These are phyloP conservation scores for Brasilioporus rufonigricans DNA, from an alignment of 768 basidiomycete genomes.

Conservation along the genomic window DNA sequence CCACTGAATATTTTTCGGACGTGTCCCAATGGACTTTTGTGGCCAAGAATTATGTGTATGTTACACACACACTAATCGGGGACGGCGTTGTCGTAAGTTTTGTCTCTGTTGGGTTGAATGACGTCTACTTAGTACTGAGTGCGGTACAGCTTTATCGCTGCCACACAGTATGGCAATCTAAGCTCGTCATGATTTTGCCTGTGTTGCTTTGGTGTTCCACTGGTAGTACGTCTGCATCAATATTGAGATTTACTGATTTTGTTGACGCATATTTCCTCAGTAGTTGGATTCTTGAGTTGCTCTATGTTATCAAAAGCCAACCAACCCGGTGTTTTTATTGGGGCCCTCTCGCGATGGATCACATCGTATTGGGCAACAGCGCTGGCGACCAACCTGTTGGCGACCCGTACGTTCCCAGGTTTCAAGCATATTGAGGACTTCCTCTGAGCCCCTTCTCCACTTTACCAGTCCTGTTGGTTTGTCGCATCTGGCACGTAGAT, in stretches of 20 bases:
- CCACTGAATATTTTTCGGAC: background rate
- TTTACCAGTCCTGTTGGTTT: background rate
- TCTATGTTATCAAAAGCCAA: slow-evolving; percentile 10
- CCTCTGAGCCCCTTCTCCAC: background rate
- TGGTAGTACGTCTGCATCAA: background rate
- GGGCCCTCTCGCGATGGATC: slow-evolving; percentile 28
- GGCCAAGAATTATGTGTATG: slow-evolving; percentile 21
- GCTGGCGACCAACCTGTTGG: slow-evolving; percentile 26
- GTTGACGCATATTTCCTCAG: background rate
- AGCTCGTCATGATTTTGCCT: background rate
- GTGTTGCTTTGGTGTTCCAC: background rate
- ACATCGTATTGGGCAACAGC: slow-evolving; percentile 24
- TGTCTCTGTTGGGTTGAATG: background rate
- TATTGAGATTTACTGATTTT: background rate
- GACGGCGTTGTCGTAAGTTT: slow-evolving; percentile 25
- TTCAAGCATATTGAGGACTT: too few species aligned
- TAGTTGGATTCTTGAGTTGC: background rate
- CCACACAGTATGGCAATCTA: background rate
- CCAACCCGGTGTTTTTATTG: background rate
- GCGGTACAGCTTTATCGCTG: background rate
- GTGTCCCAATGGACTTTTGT: background rate
- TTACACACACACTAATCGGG: slow-evolving; percentile 21
- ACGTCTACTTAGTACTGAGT: background rate
- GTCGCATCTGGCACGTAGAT: background rate
- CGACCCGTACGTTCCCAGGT: slow-evolving; percentile 20